Percentiles rank a stretch among this genome's conserved stretches.
phyloP scores from a whole-genome alignment of 192 early-diverging fungal genomes.

The Coemansia sp. region DNA sequence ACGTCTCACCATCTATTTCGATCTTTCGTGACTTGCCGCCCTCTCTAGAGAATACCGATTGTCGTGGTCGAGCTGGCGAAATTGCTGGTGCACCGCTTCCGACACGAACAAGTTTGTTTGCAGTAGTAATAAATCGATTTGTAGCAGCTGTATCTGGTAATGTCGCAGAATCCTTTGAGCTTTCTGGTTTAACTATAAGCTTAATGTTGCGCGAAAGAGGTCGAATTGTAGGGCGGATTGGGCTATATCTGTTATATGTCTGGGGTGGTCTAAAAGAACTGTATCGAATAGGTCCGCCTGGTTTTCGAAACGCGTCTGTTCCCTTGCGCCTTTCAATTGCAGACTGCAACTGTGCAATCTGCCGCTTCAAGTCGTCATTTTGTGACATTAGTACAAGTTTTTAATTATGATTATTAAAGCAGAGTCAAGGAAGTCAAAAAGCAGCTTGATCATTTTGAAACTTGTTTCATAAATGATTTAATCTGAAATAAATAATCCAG shows the following conservation, averaged over 20 bases:
- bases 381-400: constrained; percentile 12
- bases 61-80: no score
- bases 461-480: no score
- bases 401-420: not conserved
- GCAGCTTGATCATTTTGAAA: no score
- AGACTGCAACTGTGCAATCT: constrained; percentile 32
- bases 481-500: no score
- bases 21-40: not conserved
- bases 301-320: not conserved
- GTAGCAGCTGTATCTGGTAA: not conserved
- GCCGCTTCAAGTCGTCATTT: constrained; percentile 29
- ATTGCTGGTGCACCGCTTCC: constrained; percentile 14
- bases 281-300: not conserved
- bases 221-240: constrained; percentile 15
- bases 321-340: constrained; percentile 19
- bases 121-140: not conserved
- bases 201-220: constrained; percentile 41
- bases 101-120: constrained; percentile 43
- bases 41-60: no score
- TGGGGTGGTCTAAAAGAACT: not conserved
- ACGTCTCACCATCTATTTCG: constrained; percentile 38
- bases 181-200: constrained; percentile 24
- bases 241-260: constrained; percentile 15
- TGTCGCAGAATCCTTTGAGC: not conserved
- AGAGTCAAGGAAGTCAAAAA: not conserved